These are phyloP conservation scores for Pseudocercospora eumusae DNA, from an alignment of 2,329 filamentous ascomycete genomes.

Conservation along the genomic window DNA sequence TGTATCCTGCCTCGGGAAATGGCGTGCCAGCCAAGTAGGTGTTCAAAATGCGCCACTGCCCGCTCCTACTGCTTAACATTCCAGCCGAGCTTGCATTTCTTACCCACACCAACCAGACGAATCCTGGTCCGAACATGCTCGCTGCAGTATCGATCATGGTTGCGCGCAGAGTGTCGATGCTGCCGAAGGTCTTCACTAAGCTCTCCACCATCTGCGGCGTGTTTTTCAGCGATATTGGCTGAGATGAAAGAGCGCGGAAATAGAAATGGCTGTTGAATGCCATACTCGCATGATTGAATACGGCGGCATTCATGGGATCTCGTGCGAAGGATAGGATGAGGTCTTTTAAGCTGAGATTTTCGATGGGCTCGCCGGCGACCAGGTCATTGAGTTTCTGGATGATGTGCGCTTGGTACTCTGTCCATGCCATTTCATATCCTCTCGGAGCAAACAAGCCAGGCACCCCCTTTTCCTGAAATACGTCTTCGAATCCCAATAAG, in stretches of 20 bases:
- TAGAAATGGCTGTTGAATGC: slow-evolving; percentile 89
- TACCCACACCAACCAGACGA: slow-evolving; percentile 81
- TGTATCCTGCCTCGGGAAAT: slow-evolving; percentile 80
- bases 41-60: slow-evolving; percentile 67
- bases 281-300: slow-evolving; percentile 97
- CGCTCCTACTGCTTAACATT: slow-evolving; percentile 39
- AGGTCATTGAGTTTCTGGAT: slow-evolving; percentile 74
- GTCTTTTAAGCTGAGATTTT: slow-evolving; percentile 62
- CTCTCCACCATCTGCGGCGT: slow-evolving; percentile 58
- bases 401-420: slow-evolving; percentile 74
- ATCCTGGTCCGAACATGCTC: slow-evolving; percentile 95
- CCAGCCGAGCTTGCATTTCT: slow-evolving; percentile 39
- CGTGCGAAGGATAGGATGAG: slow-evolving; percentile 76
- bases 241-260: slow-evolving; percentile 56
- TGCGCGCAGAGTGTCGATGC: slow-evolving; percentile 74
- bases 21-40: slow-evolving; percentile 93
- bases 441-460: slow-evolving; percentile 69
- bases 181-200: slow-evolving; percentile 74
- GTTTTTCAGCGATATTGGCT: slow-evolving; percentile 51
- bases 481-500: slow-evolving; percentile 48
- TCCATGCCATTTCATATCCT: slow-evolving; percentile 77
- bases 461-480: slow-evolving; percentile 58
- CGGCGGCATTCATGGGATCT: slow-evolving; percentile 71
- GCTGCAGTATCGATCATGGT: slow-evolving; percentile 79
- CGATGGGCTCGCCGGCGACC: slow-evolving; percentile 68